phyloP scores from a whole-genome alignment of 345 rosid genomes.

The Jatropha curcas region DNA sequence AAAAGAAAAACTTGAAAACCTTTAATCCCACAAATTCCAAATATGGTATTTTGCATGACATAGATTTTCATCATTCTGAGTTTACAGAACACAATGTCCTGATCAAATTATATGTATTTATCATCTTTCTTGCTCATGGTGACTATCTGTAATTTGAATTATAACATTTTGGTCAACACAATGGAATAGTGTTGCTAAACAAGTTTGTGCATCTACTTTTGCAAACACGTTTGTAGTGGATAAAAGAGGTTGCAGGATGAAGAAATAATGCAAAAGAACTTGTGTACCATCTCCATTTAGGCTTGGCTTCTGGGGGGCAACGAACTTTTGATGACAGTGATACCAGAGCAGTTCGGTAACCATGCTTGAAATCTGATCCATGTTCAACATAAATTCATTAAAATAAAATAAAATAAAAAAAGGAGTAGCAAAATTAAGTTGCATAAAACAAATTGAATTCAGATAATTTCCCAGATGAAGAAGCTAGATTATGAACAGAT shows the following conservation, averaged over 20 bases:
- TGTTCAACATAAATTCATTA: constrained; percentile 18
- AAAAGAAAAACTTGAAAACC: background rate
- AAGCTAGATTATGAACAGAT: background rate
- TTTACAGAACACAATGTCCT: no score
- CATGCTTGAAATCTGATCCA: constrained; percentile 31
- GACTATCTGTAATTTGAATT: no score
- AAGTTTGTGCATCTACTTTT: background rate
- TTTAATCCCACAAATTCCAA: no score
- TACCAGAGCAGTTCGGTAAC: constrained; percentile 14
- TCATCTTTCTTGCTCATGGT: no score
- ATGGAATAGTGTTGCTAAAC: background rate
- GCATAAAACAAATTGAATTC: background rate
- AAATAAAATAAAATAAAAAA: background rate
- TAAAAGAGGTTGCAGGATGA: background rate
- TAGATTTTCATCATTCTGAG: no score
- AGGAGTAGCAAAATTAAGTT: background rate
- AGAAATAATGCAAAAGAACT: background rate
- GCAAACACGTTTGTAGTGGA: constrained; percentile 5
- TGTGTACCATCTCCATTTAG: constrained; percentile 85
- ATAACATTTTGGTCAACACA: background rate
- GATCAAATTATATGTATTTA: no score
- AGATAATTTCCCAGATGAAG: background rate
- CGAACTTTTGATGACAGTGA: constrained; percentile 49
- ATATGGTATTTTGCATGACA: background rate
- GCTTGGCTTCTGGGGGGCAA: constrained; percentile 67